Conservation (phyloP, 345 rosid genomes). For the Tarenaya hassleriana region DNA sequence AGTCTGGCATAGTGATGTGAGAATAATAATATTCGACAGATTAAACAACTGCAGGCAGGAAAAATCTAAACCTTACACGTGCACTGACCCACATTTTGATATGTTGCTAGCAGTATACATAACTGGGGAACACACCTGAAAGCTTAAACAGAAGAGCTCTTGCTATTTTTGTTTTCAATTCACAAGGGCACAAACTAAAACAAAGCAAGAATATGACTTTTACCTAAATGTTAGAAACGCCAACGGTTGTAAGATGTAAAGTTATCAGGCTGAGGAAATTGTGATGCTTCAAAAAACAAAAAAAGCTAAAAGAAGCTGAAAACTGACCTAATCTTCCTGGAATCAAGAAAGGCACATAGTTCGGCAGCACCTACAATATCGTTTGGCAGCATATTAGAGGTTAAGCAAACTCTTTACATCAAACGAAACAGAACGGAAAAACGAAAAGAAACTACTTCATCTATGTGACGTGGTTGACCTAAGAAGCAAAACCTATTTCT, state of each 20-base stretch:
- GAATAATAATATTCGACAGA: too few relatives aligned
- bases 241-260: background rate
- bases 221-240: background rate
- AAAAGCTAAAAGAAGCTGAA: slow-evolving; percentile 13
- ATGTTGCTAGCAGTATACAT: too few relatives aligned
- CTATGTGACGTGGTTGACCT: background rate
- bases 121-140: too few relatives aligned
- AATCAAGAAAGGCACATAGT: slow-evolving; percentile 81
- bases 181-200: background rate
- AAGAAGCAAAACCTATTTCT: too few relatives aligned
- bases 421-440: slow-evolving; percentile 12
- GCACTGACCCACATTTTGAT: too few relatives aligned
- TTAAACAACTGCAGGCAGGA: too few relatives aligned
- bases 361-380: slow-evolving; percentile 62
- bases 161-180: background rate
- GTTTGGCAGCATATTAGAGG: slow-evolving; percentile 5
- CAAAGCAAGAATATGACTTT: too few relatives aligned
- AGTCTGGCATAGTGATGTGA: too few relatives aligned
- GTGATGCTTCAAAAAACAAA: background rate
- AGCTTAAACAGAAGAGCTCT: background rate
- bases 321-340: slow-evolving; percentile 68
- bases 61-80: too few relatives aligned
- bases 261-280: background rate
- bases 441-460: background rate
- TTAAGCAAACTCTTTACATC: slow-evolving; percentile 1